These are phyloP conservation scores for Sporothrix schenckii DNA, from an alignment of 2,329 filamentous ascomycete species.

Conservation along the genomic window DNA sequence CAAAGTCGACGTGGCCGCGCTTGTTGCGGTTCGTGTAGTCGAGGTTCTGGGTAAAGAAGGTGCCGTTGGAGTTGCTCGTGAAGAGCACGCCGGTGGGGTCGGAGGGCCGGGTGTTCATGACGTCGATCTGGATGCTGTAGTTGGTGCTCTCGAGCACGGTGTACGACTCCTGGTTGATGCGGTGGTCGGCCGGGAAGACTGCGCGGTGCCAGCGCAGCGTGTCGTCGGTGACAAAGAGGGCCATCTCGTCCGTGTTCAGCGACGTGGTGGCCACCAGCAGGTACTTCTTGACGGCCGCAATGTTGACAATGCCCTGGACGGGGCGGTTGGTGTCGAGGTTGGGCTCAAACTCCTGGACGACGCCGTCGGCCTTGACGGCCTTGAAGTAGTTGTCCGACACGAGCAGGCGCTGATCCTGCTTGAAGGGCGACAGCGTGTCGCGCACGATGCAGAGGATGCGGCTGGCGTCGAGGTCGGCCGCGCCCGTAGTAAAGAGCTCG, in stretches of 20 bases:
- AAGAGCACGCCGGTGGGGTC: constrained; percentile 84
- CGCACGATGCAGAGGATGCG: constrained; percentile 80
- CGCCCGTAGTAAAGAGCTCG: constrained; percentile 70
- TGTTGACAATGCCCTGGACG: constrained; percentile 76
- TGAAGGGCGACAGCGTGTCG: constrained; percentile 70
- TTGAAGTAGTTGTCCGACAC: constrained; percentile 84
- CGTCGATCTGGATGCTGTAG: constrained; percentile 96
- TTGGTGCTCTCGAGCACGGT: constrained; percentile 95
- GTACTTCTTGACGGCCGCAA: constrained; percentile 84
- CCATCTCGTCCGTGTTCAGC: constrained; percentile 82
- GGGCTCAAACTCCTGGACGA: constrained; percentile 70
- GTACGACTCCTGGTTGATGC: constrained; percentile 80
- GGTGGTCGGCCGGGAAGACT: constrained; percentile 82
- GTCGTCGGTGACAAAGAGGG: constrained; percentile 85
- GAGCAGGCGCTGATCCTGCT: constrained; percentile 75
- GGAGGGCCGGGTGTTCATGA: constrained; percentile 69
- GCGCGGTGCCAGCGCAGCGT: constrained; percentile 86
- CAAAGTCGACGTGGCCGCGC: constrained; percentile 84
- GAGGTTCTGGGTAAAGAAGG: constrained; percentile 89
- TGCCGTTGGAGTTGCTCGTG: constrained; percentile 96
- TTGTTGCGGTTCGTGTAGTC: constrained; percentile 87
- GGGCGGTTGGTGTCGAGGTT: constrained; percentile 73
- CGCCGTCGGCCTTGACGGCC: constrained; percentile 49
- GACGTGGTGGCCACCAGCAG: constrained; percentile 82
- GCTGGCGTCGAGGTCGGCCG: constrained; percentile 65